Base-by-base conservation (phyloP, 495 filamentous ascomycete genomes). In the Corynascus novoguineensis region DNA sequence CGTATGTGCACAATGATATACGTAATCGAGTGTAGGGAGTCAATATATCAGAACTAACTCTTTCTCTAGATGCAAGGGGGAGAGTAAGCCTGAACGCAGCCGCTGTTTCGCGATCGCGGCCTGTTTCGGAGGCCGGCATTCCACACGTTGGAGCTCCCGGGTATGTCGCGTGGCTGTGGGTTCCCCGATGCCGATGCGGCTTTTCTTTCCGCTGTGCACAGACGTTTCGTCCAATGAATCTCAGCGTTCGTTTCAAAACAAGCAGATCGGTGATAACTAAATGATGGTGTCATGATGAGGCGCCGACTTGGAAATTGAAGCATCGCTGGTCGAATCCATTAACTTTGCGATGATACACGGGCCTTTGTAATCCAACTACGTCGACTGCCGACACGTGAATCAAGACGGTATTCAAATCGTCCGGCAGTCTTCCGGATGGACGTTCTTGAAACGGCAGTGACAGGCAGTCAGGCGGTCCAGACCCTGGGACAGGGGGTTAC, bases 91-190 rank as follows among this genome's bases (percentile, higher is more conserved):
- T n/a, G n/a, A n/a, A n/a, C n/a, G n/a, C n/a, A n/a, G n/a, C n/a
- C n/a, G n/a, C n/a, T n/a, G n/a, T n/a, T n/a, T n/a, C n/a, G n/a
- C n/a, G n/a, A n/a, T 46, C 42, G 1, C 41, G n/a, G 1, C 5
- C 7, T 15, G 14, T n/a, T 14, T 25, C 42, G 14, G 24, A n/a
- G n/a, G 17, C 5, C 14, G 9, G n/a, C 14, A 4, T n/a, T n/a
- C n/a, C n/a, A n/a, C n/a, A n/a, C n/a, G 40, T 44, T 3, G 24
- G 21, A 25, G 15, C 5, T 8, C 19, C 42, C 42, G 27, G 42
- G 42, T 25, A 14, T n/a, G 42, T 46, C 42, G 42, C 42, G 42
- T 45, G 41, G 41, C 41, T 38, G 21, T 45, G 41, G 22, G 41
- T 28, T 28, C n/a, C n/a, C 14, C 42, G 24, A 46, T 46, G 42